phyloP scores from a whole-genome alignment of 306 rosid genomes.

The Malus domestica region ASM211411v1 NC_041802.1:21603001-21603500 shows the following conservation, averaged over 20 bases:
- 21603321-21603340: slow-evolving; percentile 31
- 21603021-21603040: slow-evolving; percentile 15
- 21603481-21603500: background rate
- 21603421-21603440: slow-evolving; percentile 54
- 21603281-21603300: slow-evolving; percentile 2
- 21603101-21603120: background rate
- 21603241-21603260: slow-evolving; percentile 18
- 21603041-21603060: background rate
- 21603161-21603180: background rate
- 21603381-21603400: slow-evolving; percentile 75
- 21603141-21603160: background rate
- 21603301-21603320: slow-evolving; percentile 9
- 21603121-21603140: background rate
- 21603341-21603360: slow-evolving; percentile 43
- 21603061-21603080: background rate
- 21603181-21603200: slow-evolving; percentile 10
- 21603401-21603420: slow-evolving; percentile 63
- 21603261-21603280: slow-evolving; percentile 22
- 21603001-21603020: slow-evolving; percentile 21
- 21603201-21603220: background rate
- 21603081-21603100: background rate
- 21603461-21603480: background rate
- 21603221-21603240: background rate
- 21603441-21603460: background rate
- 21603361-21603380: slow-evolving; percentile 41